phyloP scores from a whole-genome alignment of 495 filamentous ascomycete genomes.

The Annulohypoxylon stygium region DNA sequence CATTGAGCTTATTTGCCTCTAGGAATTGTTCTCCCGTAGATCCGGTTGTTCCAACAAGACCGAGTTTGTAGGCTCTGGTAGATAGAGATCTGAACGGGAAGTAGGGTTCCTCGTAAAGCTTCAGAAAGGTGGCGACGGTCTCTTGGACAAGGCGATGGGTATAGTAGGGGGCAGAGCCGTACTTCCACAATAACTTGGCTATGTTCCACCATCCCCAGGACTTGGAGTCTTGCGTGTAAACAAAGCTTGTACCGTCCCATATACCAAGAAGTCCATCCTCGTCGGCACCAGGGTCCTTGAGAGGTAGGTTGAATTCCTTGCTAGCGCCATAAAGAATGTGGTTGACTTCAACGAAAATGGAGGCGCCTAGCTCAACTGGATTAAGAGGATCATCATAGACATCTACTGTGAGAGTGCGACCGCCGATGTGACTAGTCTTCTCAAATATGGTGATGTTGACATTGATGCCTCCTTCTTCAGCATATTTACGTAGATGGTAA shows the following conservation, averaged over 20 bases:
- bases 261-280: conserved; percentile 72
- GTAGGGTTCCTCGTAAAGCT: conserved; percentile 81
- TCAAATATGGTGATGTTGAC: conserved; percentile 92
- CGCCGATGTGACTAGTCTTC: conserved; percentile 81
- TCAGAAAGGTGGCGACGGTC: conserved; percentile 79
- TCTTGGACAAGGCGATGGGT: conserved; percentile 79
- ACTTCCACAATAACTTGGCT: conserved; percentile 84
- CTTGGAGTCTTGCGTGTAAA: conserved; percentile 70
- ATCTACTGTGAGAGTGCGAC: conserved; percentile 89
- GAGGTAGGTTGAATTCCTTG: conserved; percentile 74
- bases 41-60: conserved; percentile 72
- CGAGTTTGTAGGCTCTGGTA: conserved; percentile 72
- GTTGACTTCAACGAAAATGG: conserved; percentile 92
- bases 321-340: conserved; percentile 81
- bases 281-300: conserved; percentile 51
- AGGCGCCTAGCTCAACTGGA: conserved; percentile 90
- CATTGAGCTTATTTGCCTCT: conserved; percentile 74
- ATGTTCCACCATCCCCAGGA: conserved; percentile 80
- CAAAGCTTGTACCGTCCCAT: conserved; percentile 85
- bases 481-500: conserved; percentile 81
- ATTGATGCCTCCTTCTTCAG: conserved; percentile 62
- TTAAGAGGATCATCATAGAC: conserved; percentile 75
- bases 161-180: conserved; percentile 81
- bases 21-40: conserved; percentile 80
- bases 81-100: conserved; percentile 89